Conservation (phyloP, 2,329 filamentous ascomycete genomes). For the Talaromyces amestolkiae region DNA sequence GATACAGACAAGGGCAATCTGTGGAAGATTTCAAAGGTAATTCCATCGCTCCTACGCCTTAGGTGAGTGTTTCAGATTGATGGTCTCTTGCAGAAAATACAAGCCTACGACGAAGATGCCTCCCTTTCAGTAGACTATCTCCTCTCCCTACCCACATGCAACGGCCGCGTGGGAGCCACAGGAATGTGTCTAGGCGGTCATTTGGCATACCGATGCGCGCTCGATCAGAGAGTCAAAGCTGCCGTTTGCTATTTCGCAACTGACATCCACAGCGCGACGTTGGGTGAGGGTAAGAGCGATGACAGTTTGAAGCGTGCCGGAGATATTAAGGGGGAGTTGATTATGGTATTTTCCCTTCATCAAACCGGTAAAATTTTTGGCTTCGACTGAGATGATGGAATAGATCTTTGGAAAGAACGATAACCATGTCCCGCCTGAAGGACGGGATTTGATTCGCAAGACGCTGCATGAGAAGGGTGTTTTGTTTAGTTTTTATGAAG, state of each 20-base stretch:
- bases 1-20: conserved; percentile 86
- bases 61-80: neutral
- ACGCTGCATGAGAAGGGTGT: conserved; percentile 75
- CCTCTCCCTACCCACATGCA: conserved; percentile 72
- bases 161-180: conserved; percentile 72
- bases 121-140: conserved; percentile 66
- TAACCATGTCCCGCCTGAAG: conserved; percentile 80
- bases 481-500: conserved; percentile 79
- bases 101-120: conserved; percentile 82
- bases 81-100: conserved; percentile 59
- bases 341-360: conserved; percentile 56
- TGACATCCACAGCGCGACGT: conserved; percentile 76
- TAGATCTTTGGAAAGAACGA: conserved; percentile 86
- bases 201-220: conserved; percentile 68
- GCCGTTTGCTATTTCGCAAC: conserved; percentile 89
- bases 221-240: conserved; percentile 74
- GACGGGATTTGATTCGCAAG: conserved; percentile 77
- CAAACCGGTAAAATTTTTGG: neutral
- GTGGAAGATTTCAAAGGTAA: conserved; percentile 77
- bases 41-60: too few species aligned
- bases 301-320: conserved; percentile 59
- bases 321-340: conserved; percentile 73
- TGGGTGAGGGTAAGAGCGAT: conserved; percentile 67
- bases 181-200: conserved; percentile 95
- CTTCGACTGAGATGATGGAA: too few species aligned